Percentiles rank a stretch among this genome's conserved stretches.
These are phyloP conservation scores for Colletotrichum lentis DNA, from an alignment of 2,329 filamentous ascomycete genomes.

Conservation along the genomic window DNA sequence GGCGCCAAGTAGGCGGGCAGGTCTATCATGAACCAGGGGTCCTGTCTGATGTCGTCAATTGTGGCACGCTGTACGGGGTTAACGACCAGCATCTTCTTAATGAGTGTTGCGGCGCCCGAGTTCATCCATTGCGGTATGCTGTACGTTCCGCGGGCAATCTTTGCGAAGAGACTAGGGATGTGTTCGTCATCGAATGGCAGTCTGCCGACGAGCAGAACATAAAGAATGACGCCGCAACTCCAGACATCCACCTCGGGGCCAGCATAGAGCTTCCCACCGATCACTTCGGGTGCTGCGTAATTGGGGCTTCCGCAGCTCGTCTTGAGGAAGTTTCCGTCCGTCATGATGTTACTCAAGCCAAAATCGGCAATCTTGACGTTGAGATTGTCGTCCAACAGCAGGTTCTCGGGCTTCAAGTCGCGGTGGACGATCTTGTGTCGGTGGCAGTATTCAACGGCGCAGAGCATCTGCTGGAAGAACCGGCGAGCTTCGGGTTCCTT, in stretches of 20 bases:
- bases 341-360: slow-evolving; percentile 99
- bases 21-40: slow-evolving; percentile 92
- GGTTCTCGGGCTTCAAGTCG: slow-evolving; percentile 96
- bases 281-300: slow-evolving; percentile 97
- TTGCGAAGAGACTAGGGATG: slow-evolving; percentile 96
- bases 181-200: slow-evolving; percentile 98
- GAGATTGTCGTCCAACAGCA: slow-evolving; percentile 91
- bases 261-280: slow-evolving; percentile 96
- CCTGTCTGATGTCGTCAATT: slow-evolving; percentile 89
- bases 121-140: slow-evolving; percentile 92
- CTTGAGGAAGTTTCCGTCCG: slow-evolving; percentile 97
- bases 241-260: slow-evolving; percentile 98
- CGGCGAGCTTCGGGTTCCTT: slow-evolving; percentile 91
- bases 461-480: slow-evolving; percentile 99
- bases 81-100: slow-evolving; percentile 92
- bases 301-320: slow-evolving; percentile 98
- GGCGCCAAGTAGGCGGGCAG: slow-evolving; percentile 86
- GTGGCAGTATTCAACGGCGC: slow-evolving; percentile 98
- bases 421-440: slow-evolving; percentile 98
- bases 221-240: slow-evolving; percentile 93
- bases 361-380: slow-evolving; percentile 99
- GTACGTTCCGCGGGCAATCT: slow-evolving; percentile 94
- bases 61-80: slow-evolving; percentile 95
- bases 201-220: slow-evolving; percentile 80
- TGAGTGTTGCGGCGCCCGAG: slow-evolving; percentile 79